Evolutionary conservation across 352 stramenopile species (phyloP), one percentile per base, ranked within the genome.

Genomic region (Globisporangium iwayamae): DNA sequence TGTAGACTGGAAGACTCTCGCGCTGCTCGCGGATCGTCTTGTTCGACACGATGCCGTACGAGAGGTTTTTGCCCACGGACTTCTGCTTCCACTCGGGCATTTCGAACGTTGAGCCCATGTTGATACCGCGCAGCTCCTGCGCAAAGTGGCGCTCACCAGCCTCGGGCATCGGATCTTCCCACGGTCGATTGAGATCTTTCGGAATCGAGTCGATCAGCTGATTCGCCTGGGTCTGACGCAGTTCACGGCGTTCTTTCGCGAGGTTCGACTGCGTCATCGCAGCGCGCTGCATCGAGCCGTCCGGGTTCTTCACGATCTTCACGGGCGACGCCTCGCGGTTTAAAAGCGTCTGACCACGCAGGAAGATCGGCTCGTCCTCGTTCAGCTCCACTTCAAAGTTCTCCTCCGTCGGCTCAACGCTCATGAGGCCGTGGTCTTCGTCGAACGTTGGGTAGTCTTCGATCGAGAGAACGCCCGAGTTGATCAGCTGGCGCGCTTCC

Each of bases 281-380:
- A 0, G 97, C 97, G 11, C 97, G 88, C 70, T 99, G 94, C 69
- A 99, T 85, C 9, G 93, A 98, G 38, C 98, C 98, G 75, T 99
- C 97, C 1, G 98, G 98, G 75, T 99, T 99, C 70, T 98, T 99
- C 2, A 99, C 96, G 73, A 99, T 99, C 56, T 98, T 97, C 9
- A 99, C 84, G 0, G 97, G 98, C 50, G 94, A 97, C 36, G 99
- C 66, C 59, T 99, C 96, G 5, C 76, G 85, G 62, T 85, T 91
- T 48, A 83, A 57, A 51, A 96, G 85, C 1, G 96, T 98, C 74
- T 99, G 96, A 1, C 97, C 97, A 38, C 86, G 81, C 38, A 99
- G 64, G 76, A 99, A 99, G 0, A 97, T 80, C 14, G 98, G 97
- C 71, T 99, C 94, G 32, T 97, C 85, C 53, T 99, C 96, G 57